Percentiles rank a stretch among this genome's conserved stretches.
These are phyloP conservation scores for Lathyrus sativus DNA, from an alignment of 306 rosid species.

Conservation along the genomic window DNA sequence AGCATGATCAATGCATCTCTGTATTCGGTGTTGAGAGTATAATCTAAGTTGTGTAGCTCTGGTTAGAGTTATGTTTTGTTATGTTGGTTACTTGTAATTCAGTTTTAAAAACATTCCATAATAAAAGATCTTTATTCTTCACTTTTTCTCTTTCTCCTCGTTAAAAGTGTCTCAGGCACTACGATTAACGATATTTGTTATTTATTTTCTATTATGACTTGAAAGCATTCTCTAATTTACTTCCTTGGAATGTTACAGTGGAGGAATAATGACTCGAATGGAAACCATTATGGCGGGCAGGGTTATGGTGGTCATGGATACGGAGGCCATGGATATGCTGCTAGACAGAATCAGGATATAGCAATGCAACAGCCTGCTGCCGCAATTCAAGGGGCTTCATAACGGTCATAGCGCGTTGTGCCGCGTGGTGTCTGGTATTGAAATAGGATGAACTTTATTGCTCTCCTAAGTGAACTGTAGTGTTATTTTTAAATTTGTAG, in stretches of 20 bases:
- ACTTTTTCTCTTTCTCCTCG: too few species aligned
- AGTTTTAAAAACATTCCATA: too few species aligned
- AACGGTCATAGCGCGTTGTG: slow-evolving; percentile 25
- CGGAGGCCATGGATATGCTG: slow-evolving; percentile 68
- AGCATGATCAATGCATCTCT: not conserved
- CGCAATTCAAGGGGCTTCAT: slow-evolving; percentile 75
- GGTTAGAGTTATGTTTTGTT: too few species aligned
- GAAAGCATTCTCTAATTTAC: slow-evolving; percentile 24
- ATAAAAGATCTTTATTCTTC: too few species aligned
- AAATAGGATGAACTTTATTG: slow-evolving; percentile 57
- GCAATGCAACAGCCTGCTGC: slow-evolving; percentile 67
- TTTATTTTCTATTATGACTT: slow-evolving; percentile 4
- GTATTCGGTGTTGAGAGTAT: too few species aligned
- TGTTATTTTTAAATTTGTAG: slow-evolving; percentile 51
- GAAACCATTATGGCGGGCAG: slow-evolving; percentile 51
- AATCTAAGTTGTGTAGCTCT: too few species aligned
- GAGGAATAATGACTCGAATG: slow-evolving; percentile 69
- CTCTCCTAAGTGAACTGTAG: slow-evolving; percentile 47
- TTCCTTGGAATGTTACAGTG: slow-evolving; percentile 60
- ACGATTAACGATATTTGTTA: not conserved
- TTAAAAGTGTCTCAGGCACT: too few species aligned
- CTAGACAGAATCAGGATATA: slow-evolving; percentile 66
- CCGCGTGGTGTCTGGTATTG: slow-evolving; percentile 26
- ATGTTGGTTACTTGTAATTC: too few species aligned
- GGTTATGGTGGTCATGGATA: slow-evolving; percentile 44